Evolutionary conservation across 2,329 filamentous ascomycete species (phyloP), one percentile per base, ranked within the genome.

Genomic region (Diaporthe ampelina): DNA sequence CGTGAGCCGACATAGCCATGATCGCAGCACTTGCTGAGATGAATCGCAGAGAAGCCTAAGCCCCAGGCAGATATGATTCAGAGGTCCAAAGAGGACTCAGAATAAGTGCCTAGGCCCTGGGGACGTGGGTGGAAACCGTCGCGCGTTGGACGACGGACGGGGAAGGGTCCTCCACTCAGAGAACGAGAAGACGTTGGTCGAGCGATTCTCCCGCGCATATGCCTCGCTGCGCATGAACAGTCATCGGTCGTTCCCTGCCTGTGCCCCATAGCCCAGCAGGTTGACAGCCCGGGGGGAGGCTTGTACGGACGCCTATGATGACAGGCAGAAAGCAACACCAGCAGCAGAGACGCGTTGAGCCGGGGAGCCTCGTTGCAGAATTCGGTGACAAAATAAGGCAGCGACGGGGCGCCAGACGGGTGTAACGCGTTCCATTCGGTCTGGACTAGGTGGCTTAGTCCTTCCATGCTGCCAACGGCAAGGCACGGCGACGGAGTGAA

Each of bases 191-290:
- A 56, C 45, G 45, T 52, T 54, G 45, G 59, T 24, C 58, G 17
- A 40, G 24, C 45, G 54, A 13, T 54, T 54, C 57, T 56, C 70
- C 70, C 15, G 35, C 5, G 19, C 57, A 45, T 32, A 54, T 45
- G 70, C 70, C 70, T 72, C 57, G 70, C 57, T 72, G 70, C 70
- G 58, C 29, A 54, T 24, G 45, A 67, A 63, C 29, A 72, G 57
- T 72, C 70, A 72, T 56, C 45, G 26, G 69, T 21, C 19, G 32
- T 24, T 37, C 35, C 50, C 45, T 21, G 48, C 24, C 57, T 45
- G 45, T 35, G 70, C 45, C 35, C 24, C 45, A 59, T 35, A 13
- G 11, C 35, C 24, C 21, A 29, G 57, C n/a, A 24, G 8, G 24
- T 43, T 37, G 45, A 15, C 35, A 29, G 2, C 35, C 19, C 13